A percentile compares a stretch with the other conserved stretches of the same genome.
Evolutionary conservation across 1,284 basidiomycete genomes (phyloP).

Genomic region (Ustilago cynodontis): DNA sequence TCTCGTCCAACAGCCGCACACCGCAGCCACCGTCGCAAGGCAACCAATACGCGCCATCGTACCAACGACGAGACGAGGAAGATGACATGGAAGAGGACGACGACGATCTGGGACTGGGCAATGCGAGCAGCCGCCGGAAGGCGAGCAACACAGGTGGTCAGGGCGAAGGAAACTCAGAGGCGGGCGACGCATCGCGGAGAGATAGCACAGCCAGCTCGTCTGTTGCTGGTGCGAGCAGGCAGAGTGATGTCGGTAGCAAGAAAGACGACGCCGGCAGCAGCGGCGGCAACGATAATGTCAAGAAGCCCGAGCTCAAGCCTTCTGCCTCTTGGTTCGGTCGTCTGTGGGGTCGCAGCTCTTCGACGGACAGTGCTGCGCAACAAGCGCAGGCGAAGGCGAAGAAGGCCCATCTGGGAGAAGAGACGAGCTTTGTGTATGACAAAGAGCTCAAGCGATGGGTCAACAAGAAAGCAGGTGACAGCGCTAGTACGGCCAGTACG

Average conservation of each 20-base stretch:
- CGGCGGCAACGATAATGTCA: conserved; percentile 18
- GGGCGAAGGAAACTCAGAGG: conserved; percentile 8
- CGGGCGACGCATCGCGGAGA: conserved; percentile 23
- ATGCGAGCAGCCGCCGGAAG: conserved; percentile 71
- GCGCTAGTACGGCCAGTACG: conserved; percentile 51
- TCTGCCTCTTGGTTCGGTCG: conserved; percentile 79
- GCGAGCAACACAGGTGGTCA: conserved; percentile 12
- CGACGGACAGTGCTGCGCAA: conserved; percentile 69
- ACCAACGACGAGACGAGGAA: conserved; percentile 13
- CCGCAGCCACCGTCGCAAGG: conserved; percentile 40
- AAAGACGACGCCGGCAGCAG: conserved; percentile 17
- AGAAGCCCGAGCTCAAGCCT: conserved; percentile 58
- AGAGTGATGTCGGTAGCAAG: conserved; percentile 20
- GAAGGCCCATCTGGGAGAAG: conserved; percentile 88
- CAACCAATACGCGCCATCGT: conserved; percentile 39
- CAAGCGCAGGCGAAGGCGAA: conserved; percentile 61
- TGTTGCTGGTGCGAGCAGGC: conserved; percentile 12
- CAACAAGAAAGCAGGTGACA: conserved; percentile 80
- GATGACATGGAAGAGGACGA: conserved; percentile 58
- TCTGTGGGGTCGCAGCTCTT: conserved; percentile 68
- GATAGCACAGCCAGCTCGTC: conserved; percentile 32
- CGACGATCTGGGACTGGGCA: conserved; percentile 91
- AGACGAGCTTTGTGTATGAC: conserved; percentile 92
- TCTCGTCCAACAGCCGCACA: conserved; percentile 64
- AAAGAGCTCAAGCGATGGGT: conserved; percentile 95